phyloP scores from a whole-genome alignment of 2,329 filamentous ascomycete genomes.

The Penicillium italicum region DNA sequence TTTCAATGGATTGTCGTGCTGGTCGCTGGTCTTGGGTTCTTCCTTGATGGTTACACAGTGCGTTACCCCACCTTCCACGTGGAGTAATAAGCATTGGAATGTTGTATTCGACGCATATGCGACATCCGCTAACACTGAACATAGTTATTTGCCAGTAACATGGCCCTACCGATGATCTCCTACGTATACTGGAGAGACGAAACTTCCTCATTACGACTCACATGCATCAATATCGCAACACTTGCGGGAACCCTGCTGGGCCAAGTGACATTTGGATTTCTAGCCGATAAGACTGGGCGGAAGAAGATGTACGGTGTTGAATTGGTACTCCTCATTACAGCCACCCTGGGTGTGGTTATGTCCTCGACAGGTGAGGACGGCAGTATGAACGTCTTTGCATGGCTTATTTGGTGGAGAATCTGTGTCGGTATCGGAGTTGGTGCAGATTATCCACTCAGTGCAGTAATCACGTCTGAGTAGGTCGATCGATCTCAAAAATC shows the following conservation, averaged over 20 bases:
- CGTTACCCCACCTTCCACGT: not conserved
- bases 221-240: slow-evolving; percentile 47
- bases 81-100: not conserved
- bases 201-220: slow-evolving; percentile 32
- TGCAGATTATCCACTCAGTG: slow-evolving; percentile 65
- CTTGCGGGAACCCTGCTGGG: slow-evolving; percentile 48
- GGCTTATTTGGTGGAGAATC: slow-evolving; percentile 49
- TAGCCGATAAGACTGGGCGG: slow-evolving; percentile 48
- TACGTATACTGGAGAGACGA: slow-evolving; percentile 48
- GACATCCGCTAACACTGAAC: not conserved
- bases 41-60: slow-evolving; percentile 48
- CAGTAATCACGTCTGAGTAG: slow-evolving; percentile 66
- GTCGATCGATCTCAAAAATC: slow-evolving; percentile 14
- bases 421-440: slow-evolving; percentile 56
- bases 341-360: slow-evolving; percentile 48
- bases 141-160: slow-evolving; percentile 49
- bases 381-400: slow-evolving; percentile 46
- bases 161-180: slow-evolving; percentile 49
- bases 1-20: slow-evolving; percentile 45
- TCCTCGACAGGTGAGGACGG: slow-evolving; percentile 41
- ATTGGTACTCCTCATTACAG: slow-evolving; percentile 46
- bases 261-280: slow-evolving; percentile 47
- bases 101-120: too few species aligned
- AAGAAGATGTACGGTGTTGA: slow-evolving; percentile 52
- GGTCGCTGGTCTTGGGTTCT: slow-evolving; percentile 50